Evolutionary conservation across 2,329 filamentous ascomycete species (phyloP), one percentile per base, ranked within the genome.

Genomic region (Fonsecaea monophora): DNA sequence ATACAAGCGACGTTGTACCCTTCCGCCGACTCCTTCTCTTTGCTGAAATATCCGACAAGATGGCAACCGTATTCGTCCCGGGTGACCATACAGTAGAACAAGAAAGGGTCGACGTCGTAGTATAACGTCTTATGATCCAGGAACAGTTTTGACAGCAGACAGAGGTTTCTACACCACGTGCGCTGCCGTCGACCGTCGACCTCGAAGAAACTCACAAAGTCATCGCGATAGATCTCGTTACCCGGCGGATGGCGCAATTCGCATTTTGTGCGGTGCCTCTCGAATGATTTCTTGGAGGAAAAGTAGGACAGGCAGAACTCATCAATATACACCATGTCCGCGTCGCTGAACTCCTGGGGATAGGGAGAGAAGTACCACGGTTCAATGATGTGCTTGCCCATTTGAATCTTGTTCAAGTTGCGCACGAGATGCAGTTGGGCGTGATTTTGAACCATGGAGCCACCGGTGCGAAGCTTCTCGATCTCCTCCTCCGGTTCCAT

Each of bases 311-410:
- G 85, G 75, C 95, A 99, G 80, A 97, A 97, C 78, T 99, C 96
- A 85, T 96, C 97, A 74, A 99, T 94, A 81, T 91, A 97, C 71
- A 98, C 92, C 70, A 95, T 85, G 72, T 99, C 95, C 72, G 90
- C 91, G 73, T 95, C 91, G 25, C 90, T 90, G 77, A 96, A 98
- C 2, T 89, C 84, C 75, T 96, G 91, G 0, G 95, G 95, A 74
- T 99, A 99, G 0, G 95, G 95, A 4, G 93, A 97, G 81, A 99
- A 99, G 79, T 99, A 99, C 95, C 95, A 99, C 0, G 95, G 95
- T 77, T 96, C 96, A 53, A 99, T 87, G 74, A 97, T 92, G 76
- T 89, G 90, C 73, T 90, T 89, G 53, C 95, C 96, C 84, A 99
- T 98, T 77, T 98, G 94, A 3, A 99, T 90, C 72, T 91, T 94